phyloP scores from a whole-genome alignment of 1,284 basidiomycete genomes.

The Sanghuangporus weigelae region DNA sequence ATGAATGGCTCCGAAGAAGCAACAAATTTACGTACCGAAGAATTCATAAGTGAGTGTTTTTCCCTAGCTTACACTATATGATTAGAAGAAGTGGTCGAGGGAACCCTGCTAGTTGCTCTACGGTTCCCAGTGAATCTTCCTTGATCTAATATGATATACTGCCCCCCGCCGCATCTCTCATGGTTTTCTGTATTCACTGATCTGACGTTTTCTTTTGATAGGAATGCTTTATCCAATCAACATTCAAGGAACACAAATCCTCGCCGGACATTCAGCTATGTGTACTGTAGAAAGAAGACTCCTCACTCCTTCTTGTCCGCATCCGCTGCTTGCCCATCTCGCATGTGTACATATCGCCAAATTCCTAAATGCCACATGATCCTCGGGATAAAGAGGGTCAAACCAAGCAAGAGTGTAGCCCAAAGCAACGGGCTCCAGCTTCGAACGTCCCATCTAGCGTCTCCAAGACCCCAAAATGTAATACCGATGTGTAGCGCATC shows the following conservation, averaged over 20 bases:
- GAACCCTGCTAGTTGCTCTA: slow-evolving; percentile 42
- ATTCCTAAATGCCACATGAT: slow-evolving; percentile 68
- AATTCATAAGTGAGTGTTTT: background rate
- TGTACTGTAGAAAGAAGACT: background rate
- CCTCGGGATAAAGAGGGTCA: slow-evolving; percentile 61
- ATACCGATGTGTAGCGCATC: slow-evolving; percentile 60
- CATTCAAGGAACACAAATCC: no score
- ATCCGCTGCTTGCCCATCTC: slow-evolving; percentile 38
- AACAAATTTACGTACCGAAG: background rate
- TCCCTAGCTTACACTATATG: slow-evolving; percentile 34
- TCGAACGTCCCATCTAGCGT: slow-evolving; percentile 50
- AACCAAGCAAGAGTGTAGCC: slow-evolving; percentile 57
- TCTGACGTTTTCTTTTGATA: no score
- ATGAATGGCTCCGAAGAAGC: background rate
- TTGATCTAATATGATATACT: slow-evolving; percentile 84
- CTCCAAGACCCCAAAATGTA: slow-evolving; percentile 69
- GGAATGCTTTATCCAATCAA: no score
- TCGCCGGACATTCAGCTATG: background rate
- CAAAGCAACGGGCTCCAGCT: slow-evolving; percentile 65
- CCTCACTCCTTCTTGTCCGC: background rate
- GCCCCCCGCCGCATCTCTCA: background rate
- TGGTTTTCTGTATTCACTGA: background rate
- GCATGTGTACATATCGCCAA: slow-evolving; percentile 60
- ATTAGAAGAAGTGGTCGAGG: slow-evolving; percentile 71
- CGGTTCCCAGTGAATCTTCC: slow-evolving; percentile 53